Base-by-base conservation (phyloP, 176 grass and related monocot species). In the Saccharum officinarum region DNA sequence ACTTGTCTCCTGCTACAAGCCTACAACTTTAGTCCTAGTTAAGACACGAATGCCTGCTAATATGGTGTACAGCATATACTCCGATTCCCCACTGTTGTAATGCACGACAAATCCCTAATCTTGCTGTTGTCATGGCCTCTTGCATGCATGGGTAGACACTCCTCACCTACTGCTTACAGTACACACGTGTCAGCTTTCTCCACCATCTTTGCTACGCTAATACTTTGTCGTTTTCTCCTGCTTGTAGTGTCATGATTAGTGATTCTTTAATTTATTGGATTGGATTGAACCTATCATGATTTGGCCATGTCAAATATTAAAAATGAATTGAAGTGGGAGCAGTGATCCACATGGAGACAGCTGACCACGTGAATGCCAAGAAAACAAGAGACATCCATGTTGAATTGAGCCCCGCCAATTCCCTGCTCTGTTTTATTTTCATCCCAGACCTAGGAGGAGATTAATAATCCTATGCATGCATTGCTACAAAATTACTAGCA, bases 91-190 rank as follows among this genome's bases (percentile, higher is more conserved):
- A 31, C 22, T 74, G 38, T 50, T 49, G 42, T 47, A 49, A 4
- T 76, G 46, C 30, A 54, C 47, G 47, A 76, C 73, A 76, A 76
- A 76, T 54, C 28, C 45, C 6, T 52, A 54, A 52, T 55, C 46
- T 76, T 36, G 47, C 30, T 57, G 28, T 76, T 59, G 72, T 52
- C 44, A 18, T 49, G 44, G 13, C 71, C 42, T 74, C 26, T 4
- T 74, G 12, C 40, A 11, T 68, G 67, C 17, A 14, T 45, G 8
- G 69, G 39, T 11, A 44, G 22, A 10, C 22, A 23, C 26, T 57
- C 31, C 31, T 47, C 15, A 75, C 52, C 75, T 23, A 61, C 75
- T 60, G 34, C 30, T 18, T 39, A 39, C 28, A 28, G 28, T 28
- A 28, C 10, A 39, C 38, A 77, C 50, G 72, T 75, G 45, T 75